Evolutionary conservation across 176 grass and related monocot genomes (phyloP).

Genomic region (Rhynchospora breviuscula): DNA sequence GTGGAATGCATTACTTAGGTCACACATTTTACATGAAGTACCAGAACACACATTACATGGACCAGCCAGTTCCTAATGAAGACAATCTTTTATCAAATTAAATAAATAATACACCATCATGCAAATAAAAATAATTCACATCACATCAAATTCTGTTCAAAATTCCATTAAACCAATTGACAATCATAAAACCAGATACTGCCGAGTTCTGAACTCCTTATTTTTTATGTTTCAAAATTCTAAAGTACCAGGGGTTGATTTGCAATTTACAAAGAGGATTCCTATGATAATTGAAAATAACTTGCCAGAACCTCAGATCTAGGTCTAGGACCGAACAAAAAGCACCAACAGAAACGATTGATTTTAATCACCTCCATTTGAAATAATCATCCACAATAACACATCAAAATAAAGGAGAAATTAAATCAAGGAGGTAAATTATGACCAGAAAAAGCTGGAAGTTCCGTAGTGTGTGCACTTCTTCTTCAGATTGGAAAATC

Average conservation of each 20-base stretch:
- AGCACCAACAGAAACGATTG: background rate
- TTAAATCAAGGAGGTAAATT: too few species aligned
- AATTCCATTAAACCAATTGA: background rate
- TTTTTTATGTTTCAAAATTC: background rate
- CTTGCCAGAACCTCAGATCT: background rate
- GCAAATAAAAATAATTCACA: background rate
- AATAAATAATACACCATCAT: background rate
- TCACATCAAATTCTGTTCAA: background rate
- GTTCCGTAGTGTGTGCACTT: too few species aligned
- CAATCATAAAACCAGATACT: background rate
- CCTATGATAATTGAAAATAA: background rate
- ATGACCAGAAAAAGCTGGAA: too few species aligned
- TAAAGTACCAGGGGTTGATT: background rate
- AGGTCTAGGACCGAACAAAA: background rate
- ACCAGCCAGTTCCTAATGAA: background rate
- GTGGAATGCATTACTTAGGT: background rate
- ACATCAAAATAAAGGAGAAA: too few species aligned
- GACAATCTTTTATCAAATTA: background rate
- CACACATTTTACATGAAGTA: background rate
- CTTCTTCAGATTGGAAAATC: too few species aligned
- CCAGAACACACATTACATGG: slow-evolving; percentile 4
- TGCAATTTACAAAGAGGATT: background rate
- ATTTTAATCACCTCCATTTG: too few species aligned
- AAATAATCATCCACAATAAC: too few species aligned
- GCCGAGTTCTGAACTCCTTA: background rate